Evolutionary conservation across 306 rosid species (phyloP).

Genomic region (Quercus gilva): DNA sequence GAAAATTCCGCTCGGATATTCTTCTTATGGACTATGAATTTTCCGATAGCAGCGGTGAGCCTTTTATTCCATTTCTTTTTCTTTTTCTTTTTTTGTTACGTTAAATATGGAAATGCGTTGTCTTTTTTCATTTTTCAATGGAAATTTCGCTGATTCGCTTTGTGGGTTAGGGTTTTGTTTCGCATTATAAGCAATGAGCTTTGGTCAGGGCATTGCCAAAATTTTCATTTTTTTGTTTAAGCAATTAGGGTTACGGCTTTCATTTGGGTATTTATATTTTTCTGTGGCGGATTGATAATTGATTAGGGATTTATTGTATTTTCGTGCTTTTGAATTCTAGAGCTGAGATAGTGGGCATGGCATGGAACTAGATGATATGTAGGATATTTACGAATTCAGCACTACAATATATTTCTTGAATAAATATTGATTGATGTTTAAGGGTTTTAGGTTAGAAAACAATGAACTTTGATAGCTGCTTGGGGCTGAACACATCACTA

Average conservation of each 20-base stretch:
- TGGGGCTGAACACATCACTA: too few relatives aligned
- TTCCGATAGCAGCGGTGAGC: constrained; percentile 42
- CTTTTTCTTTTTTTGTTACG: too few relatives aligned
- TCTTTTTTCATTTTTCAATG: not conserved
- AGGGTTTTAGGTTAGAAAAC: too few relatives aligned
- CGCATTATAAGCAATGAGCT: not conserved
- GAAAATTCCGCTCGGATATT: not conserved
- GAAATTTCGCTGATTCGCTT: not conserved
- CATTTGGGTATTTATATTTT: not conserved
- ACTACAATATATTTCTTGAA: too few relatives aligned
- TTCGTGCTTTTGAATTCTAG: not conserved
- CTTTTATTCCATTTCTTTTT: not conserved
- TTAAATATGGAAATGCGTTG: too few relatives aligned
- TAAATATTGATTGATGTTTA: too few relatives aligned
- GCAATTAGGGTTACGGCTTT: constrained; percentile 19
- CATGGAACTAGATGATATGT: constrained; percentile 3
- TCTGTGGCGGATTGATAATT: not conserved
- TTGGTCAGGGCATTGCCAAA: not conserved
- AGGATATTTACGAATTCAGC: too few relatives aligned
- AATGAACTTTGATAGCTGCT: too few relatives aligned
- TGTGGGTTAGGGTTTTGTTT: constrained; percentile 23
- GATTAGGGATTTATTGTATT: not conserved
- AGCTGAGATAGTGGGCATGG: not conserved
- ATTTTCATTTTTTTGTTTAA: not conserved
- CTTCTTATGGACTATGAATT: constrained; percentile 27